Evolutionary conservation across 2,329 filamentous ascomycete species (phyloP), one percentile per base, ranked within the genome.

Genomic region (Microdochium bolleyi): DNA sequence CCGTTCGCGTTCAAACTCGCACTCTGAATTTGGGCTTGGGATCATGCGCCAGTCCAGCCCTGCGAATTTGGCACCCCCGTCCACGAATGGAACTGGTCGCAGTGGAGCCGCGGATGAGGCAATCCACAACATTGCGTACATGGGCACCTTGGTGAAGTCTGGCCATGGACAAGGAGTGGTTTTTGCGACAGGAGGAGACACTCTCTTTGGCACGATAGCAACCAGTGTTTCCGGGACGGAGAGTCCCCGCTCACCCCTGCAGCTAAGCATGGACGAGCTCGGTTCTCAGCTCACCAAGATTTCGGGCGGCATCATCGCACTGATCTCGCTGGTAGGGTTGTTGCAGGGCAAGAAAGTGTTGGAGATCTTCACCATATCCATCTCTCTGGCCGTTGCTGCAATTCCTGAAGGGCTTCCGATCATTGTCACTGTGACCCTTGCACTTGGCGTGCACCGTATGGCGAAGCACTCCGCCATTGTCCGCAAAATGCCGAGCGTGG

Each of bases 391-490:
- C 24, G 94, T 99, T 10, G 94, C 94, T 44, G 92, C 92, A 16
- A 97, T 97, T 61, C 92, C 92, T 0, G 92, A 97, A 73, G 94
- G 94, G 21, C 77, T 99, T 5, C 94, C 94, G 0, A 99, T 99
- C 64, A 99, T 99, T 62, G 95, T 99, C 27, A 99, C 94, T 0
- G 94, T 99, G 32, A 99, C 94, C 0, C 77, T 99, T 52, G 94
- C 94, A 38, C 78, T 99, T 14, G 95, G 94, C 14, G 95, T 99
- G 9, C 83, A 99, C 63, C 85, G 94, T 54, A 99, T 99, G 94
- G 95, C 94, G 55, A 90, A 85, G 64, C 84, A 92, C 61, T 89
- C 95, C 66, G 94, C 94, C 9, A 99, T 99, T 67, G 92, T 99
- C 55, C 87, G 94, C 60, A 87, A 89, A 64, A 87, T 99, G 71